phyloP scores from a whole-genome alignment of 1,284 basidiomycete genomes.

The Papiliotrema nemorosa region DNA sequence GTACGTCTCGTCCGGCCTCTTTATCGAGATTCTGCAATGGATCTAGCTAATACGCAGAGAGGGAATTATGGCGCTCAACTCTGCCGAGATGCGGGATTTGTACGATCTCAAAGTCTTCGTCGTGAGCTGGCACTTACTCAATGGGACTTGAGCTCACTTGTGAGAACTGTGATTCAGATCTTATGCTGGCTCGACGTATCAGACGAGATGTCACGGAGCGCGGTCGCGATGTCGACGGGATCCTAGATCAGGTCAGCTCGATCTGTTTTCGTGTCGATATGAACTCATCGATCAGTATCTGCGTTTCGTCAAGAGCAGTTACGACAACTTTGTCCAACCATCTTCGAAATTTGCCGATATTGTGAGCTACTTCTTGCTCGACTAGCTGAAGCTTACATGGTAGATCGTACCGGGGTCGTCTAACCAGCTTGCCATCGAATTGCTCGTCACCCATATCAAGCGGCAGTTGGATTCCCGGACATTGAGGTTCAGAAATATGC shows the following conservation, averaged over 20 bases:
- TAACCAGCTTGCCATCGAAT: conserved; percentile 78
- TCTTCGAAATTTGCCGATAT: conserved; percentile 84
- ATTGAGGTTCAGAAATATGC: conserved; percentile 66
- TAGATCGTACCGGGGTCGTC: conserved; percentile 88
- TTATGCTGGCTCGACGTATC: conserved; percentile 94
- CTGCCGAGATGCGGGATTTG: conserved; percentile 68
- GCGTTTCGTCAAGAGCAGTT: conserved; percentile 87
- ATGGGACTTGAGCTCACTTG: conserved; percentile 37
- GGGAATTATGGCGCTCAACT: conserved; percentile 87
- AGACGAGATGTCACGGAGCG: conserved; percentile 83
- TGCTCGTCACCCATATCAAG: conserved; percentile 87
- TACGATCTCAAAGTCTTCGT: conserved; percentile 83
- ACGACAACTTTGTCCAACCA: conserved; percentile 91
- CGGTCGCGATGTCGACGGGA: conserved; percentile 76
- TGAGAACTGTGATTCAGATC: conserved; percentile 76
- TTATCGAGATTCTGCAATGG: not conserved
- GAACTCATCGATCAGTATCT: conserved; percentile 53
- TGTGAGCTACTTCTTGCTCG: conserved; percentile 51
- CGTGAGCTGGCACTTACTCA: conserved; percentile 6
- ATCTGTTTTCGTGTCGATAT: not conserved
- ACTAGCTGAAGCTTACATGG: not conserved
- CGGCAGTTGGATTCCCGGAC: conserved; percentile 76
- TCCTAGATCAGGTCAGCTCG: conserved; percentile 68
- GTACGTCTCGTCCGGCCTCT: conserved; percentile 33
- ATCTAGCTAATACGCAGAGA: conserved; percentile 51